Conservation (phyloP, 108 stramenopile genomes). For the Schizochytrium sp. region DNA sequence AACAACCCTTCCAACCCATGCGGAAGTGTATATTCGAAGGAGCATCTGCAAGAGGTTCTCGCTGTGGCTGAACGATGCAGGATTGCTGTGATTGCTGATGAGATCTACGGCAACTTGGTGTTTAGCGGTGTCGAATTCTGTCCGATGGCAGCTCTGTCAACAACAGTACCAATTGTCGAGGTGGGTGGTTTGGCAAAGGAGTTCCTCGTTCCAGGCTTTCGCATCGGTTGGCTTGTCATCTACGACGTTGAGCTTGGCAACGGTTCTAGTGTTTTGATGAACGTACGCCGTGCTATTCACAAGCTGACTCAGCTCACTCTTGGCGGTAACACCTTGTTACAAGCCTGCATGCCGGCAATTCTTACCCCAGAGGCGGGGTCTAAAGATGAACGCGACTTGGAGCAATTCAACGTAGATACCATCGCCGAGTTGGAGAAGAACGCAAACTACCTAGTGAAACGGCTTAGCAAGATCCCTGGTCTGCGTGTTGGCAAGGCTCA, state of each 20-base stretch:
- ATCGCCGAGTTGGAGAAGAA: constrained; percentile 78
- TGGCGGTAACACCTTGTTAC: constrained; percentile 84
- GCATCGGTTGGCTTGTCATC: constrained; percentile 62
- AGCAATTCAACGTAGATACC: constrained; percentile 78
- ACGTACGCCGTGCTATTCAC: constrained; percentile 81
- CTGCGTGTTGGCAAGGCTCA: constrained; percentile 79
- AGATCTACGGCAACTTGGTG: constrained; percentile 89
- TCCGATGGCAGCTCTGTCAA: constrained; percentile 82
- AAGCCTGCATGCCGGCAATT: constrained; percentile 83
- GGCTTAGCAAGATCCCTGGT: constrained; percentile 79
- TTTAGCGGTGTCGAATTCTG: constrained; percentile 78
- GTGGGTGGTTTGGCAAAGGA: constrained; percentile 91
- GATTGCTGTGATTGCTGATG: constrained; percentile 88
- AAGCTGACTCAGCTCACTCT: constrained; percentile 85
- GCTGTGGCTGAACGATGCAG: constrained; percentile 78
- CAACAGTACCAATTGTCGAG: constrained; percentile 84
- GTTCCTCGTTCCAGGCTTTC: constrained; percentile 88
- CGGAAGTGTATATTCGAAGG: constrained; percentile 86
- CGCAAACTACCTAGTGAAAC: constrained; percentile 74
- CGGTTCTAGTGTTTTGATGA: constrained; percentile 74
- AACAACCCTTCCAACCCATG: constrained; percentile 95
- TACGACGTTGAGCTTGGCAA: constrained; percentile 57
- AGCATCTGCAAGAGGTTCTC: constrained; percentile 80
- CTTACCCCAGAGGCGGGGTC: constrained; percentile 71
- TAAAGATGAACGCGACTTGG: constrained; percentile 68